phyloP scores from a whole-genome alignment of 1,139 yeast species.

The Blastobotrys apis region DNA sequence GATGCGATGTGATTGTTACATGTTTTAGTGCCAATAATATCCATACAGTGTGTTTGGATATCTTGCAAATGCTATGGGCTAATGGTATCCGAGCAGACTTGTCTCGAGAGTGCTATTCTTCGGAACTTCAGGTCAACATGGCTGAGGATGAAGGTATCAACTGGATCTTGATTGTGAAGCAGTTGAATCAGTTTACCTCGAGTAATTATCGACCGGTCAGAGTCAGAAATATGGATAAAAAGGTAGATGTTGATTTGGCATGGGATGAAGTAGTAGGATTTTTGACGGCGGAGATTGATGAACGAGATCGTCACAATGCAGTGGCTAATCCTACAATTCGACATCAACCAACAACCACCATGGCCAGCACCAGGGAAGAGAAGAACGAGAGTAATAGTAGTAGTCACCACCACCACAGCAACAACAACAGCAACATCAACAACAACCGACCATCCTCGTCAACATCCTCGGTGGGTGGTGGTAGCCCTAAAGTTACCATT shows the following conservation, averaged over 20 bases:
- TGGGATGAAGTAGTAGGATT: conserved; percentile 56
- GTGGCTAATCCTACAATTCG: not conserved
- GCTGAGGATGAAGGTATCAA: conserved; percentile 69
- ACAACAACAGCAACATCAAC: not conserved
- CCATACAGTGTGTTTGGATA: conserved; percentile 57
- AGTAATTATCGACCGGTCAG: conserved; percentile 66
- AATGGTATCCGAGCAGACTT: conserved; percentile 69
- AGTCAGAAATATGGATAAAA: conserved; percentile 56
- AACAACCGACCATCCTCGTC: not conserved
- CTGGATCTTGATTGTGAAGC: conserved; percentile 73
- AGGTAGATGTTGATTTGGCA: conserved; percentile 66
- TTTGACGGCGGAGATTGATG: conserved; percentile 44
- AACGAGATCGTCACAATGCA: conserved; percentile 20
- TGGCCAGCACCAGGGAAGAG: too few relatives aligned
- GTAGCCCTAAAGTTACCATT: conserved; percentile 24
- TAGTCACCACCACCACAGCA: not conserved
- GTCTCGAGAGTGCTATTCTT: conserved; percentile 43
- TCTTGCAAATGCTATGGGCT: conserved; percentile 65
- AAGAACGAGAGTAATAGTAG: not conserved
- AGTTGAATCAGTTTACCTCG: conserved; percentile 36
- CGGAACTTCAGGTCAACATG: conserved; percentile 64
- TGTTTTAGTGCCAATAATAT: conserved; percentile 48
- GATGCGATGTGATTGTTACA: conserved; percentile 80
- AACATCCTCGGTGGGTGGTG: not conserved
- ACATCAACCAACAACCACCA: not conserved